Base-by-base conservation (phyloP, 495 filamentous ascomycete species). In the Podospora tetraspora region DNA sequence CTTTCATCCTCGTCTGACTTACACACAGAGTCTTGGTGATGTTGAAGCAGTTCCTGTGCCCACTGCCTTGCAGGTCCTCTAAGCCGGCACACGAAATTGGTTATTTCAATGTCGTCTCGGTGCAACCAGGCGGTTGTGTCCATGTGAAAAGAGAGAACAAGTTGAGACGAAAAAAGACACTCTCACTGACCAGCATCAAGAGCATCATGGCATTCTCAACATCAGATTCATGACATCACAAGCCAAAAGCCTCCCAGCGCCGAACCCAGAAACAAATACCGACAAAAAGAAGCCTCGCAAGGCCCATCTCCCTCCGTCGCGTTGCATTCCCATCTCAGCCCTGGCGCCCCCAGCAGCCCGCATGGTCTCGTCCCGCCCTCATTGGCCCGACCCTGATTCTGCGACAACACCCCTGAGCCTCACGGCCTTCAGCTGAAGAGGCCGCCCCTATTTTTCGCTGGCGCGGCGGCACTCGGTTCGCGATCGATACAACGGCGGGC, bases 281-380 rank as follows among this genome's bases (percentile, higher is more conserved):
- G 43, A 34, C 11, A 10, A 4, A 43, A 43, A 3, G 11, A 52
- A 52, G 43, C 43, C 43, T 52, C 43, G 19, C 43, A 52, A n/a
- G 43, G 19, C 19, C 43, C 43, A 52, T 52, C 43, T 19, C 43
- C 43, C 19, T 52, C 37, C 19, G 63, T 13, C 69, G 69, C 66
- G 59, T 59, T 68, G 66, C 70, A 71, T 71, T 25, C 70, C 70
- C 60, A 69, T 61, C 30, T 67, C 63, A 69, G 63, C 70, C 69
- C 59, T 52, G 24, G 43, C 27, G 32, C 25, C 30, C 60, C 56
- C 32, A 24, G 29, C 30, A 13, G 52, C 24, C 29, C 29, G 25
- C 62, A 59, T 21, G 24, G n/a, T 19, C 52, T 25, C 25, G 24
- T n/a, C 25, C 63, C 25, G 23, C 52, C 0, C n/a, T 58, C 60